Evolutionary conservation across 352 stramenopile species (phyloP), one percentile per base, ranked within the genome.

Genomic region (Phytophthora sansomeana): DNA sequence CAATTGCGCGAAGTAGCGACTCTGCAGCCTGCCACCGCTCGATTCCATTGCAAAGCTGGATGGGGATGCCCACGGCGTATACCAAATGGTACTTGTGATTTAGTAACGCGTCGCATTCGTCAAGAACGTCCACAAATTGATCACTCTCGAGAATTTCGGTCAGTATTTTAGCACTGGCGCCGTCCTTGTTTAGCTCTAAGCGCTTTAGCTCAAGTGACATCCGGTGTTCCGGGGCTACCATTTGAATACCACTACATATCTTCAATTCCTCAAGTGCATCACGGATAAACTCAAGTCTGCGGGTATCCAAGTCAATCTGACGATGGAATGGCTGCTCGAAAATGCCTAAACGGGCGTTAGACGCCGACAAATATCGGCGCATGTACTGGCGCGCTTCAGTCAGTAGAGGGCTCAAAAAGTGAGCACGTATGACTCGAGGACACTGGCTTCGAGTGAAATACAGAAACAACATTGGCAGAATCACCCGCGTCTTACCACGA

Each of bases 181-280:
- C 35, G 0, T 74, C 41, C 1, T 67, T 39, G 2, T 56, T 38
- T 1, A 69, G 7, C 1, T 74, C 54, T 26, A 75, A 42, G 2
- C 88, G 65, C 63, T 98, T 96, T 0, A 98, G 75, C 53, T 96
- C 83, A 1, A 98, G 72, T 19, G 92, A 97, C 44, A 97, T 81
- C 9, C 91, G 80, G 60, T 97, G 85, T 65, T 97, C 91, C 6
- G 91, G 90, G 13, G 93, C 75, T 35, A 97, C 69, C 14, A 97
- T 72, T 24, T 97, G 38, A 35, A 90, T 74, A 2, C 75, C 85
- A 0, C 83, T 75, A 39, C 61, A 59, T 2, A 44, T 11, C 51
- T 78, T 81, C 8, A 79, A 65, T 13, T 89, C 72, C 0, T 74
- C 41, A 0, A 93, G 26, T 0, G 19, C 42, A 33, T 91, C 68